A percentile compares a stretch with the other conserved stretches of the same genome.
Evolutionary conservation across 805 yeast genomes (phyloP).

Genomic region (Tetrapisispora taiwanensis): DNA sequence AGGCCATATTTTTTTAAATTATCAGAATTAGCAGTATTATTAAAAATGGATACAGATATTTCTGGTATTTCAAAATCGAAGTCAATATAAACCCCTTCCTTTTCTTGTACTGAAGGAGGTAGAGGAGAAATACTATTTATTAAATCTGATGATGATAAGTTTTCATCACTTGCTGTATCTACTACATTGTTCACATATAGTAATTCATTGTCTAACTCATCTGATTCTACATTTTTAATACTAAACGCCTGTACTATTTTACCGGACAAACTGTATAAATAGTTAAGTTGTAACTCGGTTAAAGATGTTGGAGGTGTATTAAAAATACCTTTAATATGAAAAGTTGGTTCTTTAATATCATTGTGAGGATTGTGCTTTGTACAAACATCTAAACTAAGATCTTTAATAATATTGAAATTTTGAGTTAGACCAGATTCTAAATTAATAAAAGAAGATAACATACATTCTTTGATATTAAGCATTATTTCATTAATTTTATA

Average conservation of each 20-base stretch:
- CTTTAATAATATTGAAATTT: constrained; percentile 51
- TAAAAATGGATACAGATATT: constrained; percentile 51
- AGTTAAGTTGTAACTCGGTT: constrained; percentile 63
- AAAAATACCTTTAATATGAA: constrained; percentile 45
- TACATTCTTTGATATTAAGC: constrained; percentile 65
- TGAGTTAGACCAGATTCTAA: constrained; percentile 39
- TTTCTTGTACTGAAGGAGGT: neutral
- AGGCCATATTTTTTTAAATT: constrained; percentile 35
- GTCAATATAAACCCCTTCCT: constrained; percentile 17
- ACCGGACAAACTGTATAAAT: constrained; percentile 44
- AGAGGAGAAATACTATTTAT: constrained; percentile 4
- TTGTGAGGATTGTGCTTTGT: constrained; percentile 43
- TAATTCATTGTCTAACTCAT: constrained; percentile 55
- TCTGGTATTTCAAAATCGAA: constrained; percentile 52
- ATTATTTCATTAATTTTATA: constrained; percentile 43
- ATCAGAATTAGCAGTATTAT: constrained; percentile 34
- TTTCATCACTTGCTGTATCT: constrained; percentile 16
- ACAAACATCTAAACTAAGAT: constrained; percentile 50
- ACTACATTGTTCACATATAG: constrained; percentile 45
- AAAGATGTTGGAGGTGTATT: constrained; percentile 46
- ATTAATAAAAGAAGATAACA: constrained; percentile 52
- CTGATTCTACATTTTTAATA: constrained; percentile 35
- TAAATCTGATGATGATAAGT: constrained; percentile 7
- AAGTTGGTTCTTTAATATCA: constrained; percentile 35
- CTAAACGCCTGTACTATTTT: constrained; percentile 47